Evolutionary conservation across 495 filamentous ascomycete species (phyloP).

Genomic region (Cetradonia linearis): DNA sequence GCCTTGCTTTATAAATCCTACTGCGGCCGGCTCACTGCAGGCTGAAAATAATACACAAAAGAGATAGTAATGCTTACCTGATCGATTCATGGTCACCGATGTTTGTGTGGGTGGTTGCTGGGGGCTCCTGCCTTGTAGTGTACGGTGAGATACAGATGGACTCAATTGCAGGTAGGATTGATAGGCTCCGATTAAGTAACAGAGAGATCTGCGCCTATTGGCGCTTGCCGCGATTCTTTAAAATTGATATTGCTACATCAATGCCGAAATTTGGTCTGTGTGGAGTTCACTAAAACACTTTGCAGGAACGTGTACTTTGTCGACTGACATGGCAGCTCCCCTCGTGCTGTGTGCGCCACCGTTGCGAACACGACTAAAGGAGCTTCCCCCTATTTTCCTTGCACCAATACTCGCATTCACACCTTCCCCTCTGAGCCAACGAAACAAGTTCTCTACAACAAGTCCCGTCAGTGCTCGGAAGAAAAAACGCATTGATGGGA

Average conservation of each 20-base stretch:
- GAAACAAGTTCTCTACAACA: slow-evolving; percentile 31
- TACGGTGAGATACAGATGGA: neutral
- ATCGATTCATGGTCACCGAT: slow-evolving; percentile 21
- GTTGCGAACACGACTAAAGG: neutral
- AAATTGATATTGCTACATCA: neutral
- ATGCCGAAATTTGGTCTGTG: neutral
- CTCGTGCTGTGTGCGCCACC: neutral
- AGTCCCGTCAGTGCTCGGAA: slow-evolving; percentile 19
- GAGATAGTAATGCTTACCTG: slow-evolving; percentile 20
- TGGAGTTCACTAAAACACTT: neutral
- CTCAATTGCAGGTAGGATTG: neutral
- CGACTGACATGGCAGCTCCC: neutral
- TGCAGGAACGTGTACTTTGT: neutral
- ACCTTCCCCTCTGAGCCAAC: slow-evolving; percentile 3
- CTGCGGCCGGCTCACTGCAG: neutral
- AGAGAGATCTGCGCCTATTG: slow-evolving; percentile 2
- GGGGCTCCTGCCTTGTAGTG: slow-evolving; percentile 6
- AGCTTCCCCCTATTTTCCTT: slow-evolving; percentile 18
- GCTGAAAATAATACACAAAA: neutral
- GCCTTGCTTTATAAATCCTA: neutral
- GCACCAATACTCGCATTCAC: slow-evolving; percentile 16
- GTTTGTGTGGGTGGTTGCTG: neutral
- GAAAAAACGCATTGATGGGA: slow-evolving; percentile 43
- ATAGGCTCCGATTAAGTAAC: neutral
- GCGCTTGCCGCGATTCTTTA: slow-evolving; percentile 14